Base-by-base conservation (phyloP, 495 filamentous ascomycete species). In the Neurospora sp. region DNA sequence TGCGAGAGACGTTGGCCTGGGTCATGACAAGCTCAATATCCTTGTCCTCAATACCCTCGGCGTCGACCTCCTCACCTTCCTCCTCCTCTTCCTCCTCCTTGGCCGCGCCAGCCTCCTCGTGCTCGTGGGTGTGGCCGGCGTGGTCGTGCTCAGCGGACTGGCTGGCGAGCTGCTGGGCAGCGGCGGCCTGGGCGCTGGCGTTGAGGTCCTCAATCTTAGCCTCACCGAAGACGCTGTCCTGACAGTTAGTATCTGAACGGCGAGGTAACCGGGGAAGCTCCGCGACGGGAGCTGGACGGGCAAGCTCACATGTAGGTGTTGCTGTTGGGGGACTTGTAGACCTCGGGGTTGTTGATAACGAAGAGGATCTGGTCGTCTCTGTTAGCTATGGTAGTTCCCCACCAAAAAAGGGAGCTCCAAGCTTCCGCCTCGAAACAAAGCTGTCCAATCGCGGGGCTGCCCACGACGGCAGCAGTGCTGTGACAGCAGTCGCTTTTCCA, bases 21-120 rank as follows among this genome's bases (percentile, higher is more conserved):
- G 93, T 93, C 94, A 98, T 98, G 81, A 99, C 96, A 41, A 99
- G 87, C 81, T 99, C 96, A 78, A 99, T 98, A 81, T 99, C 96
- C 89, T 99, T 99, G 78, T 92, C 91, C 86, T 99, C 96, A 38
- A 99, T 90, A 73, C 94, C 96, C 61, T 89, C 84, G 75, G 97
- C 94, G 79, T 98, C 96, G 37, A 96, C 93, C 81, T 97, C 94
- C 85, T 98, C 96, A 72, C 90, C 94, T 76, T 99, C 96, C 74
- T 97, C 94, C 74, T 97, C 93, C 41, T 91, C 89, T 40, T 93
- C 92, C 85, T 96, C 92, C 88, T 96, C 93, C 75, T 86, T 86
- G 74, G 92, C 91, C 69, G 82, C 80, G 70, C 81, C 83, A 82
- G 92, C 90, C 75, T 89, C 88, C 74, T 88, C 91, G 88, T 95